These are phyloP conservation scores for Isatis tinctoria DNA, from an alignment of 345 rosid species.

Conservation along the genomic window DNA sequence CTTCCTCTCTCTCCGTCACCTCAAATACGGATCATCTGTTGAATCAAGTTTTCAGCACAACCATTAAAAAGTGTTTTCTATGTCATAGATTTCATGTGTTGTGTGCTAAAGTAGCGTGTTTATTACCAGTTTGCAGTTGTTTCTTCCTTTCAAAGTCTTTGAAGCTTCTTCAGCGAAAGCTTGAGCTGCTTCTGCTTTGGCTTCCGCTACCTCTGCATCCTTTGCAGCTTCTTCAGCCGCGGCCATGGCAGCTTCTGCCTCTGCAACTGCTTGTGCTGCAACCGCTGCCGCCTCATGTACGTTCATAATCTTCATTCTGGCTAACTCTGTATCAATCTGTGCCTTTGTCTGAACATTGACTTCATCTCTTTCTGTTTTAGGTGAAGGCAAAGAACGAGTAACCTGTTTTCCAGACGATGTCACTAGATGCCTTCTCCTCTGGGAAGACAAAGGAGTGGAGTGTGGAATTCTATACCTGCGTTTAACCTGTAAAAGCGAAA, in stretches of 20 bases:
- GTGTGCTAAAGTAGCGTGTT: neutral
- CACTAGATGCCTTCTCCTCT: constrained; percentile 48
- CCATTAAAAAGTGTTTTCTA: neutral
- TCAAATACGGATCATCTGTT: constrained; percentile 24
- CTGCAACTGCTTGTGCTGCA: constrained; percentile 88
- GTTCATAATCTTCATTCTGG: constrained; percentile 78
- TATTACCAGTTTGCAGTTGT: constrained; percentile 48
- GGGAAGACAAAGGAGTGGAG: constrained; percentile 37
- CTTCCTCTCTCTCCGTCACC: neutral
- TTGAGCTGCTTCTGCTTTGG: constrained; percentile 88
- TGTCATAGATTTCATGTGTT: neutral
- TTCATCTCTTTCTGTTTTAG: constrained; percentile 53
- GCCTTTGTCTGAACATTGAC: constrained; percentile 48
- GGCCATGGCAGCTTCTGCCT: constrained; percentile 89
- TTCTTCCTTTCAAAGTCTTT: constrained; percentile 65
- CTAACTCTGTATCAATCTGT: constrained; percentile 77
- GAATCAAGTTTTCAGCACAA: neutral
- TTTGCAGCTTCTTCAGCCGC: constrained; percentile 96
- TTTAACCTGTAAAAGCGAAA: constrained; percentile 55
- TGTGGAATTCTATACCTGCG: constrained; percentile 83
- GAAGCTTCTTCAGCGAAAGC: constrained; percentile 84
- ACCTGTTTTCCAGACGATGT: constrained; percentile 44
- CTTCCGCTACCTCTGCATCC: constrained; percentile 95
- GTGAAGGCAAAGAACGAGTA: constrained; percentile 32
- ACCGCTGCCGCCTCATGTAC: constrained; percentile 79